Evolutionary conservation across 208 protist genomes (phyloP), one percentile per base, ranked within the genome.

Genomic region (Trypanosoma brucei): DNA sequence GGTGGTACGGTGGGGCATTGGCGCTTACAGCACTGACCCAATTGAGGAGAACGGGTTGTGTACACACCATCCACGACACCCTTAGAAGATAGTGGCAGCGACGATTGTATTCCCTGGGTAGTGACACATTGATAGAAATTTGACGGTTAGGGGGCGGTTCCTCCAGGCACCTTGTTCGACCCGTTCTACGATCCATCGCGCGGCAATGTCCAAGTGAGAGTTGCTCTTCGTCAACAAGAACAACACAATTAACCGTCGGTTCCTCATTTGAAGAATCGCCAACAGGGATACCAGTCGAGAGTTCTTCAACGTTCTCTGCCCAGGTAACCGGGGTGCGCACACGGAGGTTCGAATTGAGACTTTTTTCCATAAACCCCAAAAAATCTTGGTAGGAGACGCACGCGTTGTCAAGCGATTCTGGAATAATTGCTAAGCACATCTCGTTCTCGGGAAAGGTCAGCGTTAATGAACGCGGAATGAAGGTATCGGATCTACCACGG

Each of bases 1-100:
- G 68, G 56, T 64, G 73, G 62, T 80, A 80, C 54, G 76, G 70
- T n/a, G 61, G 33, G 51, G 84, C 88, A 65, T 77, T 88, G 5
- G 78, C 79, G 42, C 83, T 74, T 62, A 92, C 83, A 30, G 83
- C 83, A 71, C 77, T 63, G 46, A 80, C 57, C 88, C 88, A 94
- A 68, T 94, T 84, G 34, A 68, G 50, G 44, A 92, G 72, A 6
- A 91, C 69, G n/a, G 73, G 65, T 53, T 75, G 71, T n/a, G 75
- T 69, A 62, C 88, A 94, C 39, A 68, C 76, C 33, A 94, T 68
- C 88, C 88, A 94, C 0, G 79, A 75, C 30, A 94, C 68, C 51
- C 72, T 72, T 51, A 94, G 33, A 35, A 79, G 62, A 70, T 87
- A 94, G 64, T 74, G 72, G 62, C 84, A 91, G 54, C 70, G 56